Evolutionary conservation across 352 stramenopile species (phyloP), one percentile per base, ranked within the genome.

Genomic region (Globisporangium sylvaticum): DNA sequence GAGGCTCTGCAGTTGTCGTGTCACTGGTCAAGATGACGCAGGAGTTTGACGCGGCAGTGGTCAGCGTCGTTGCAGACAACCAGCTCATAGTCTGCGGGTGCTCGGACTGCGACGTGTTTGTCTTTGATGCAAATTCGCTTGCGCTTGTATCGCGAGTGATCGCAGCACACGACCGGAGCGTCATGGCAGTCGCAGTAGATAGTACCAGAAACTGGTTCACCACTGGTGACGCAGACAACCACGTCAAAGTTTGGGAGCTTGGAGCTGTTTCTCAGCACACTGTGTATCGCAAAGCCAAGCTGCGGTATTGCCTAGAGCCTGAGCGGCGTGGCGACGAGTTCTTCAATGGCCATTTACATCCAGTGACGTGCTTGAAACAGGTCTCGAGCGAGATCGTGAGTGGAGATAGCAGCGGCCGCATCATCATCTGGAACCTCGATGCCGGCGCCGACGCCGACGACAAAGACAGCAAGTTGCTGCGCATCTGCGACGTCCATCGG

Each of bases 401-500:
- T 55, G 84, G 80, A 1, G 84, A 94, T 59, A 78, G 65, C n/a
- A 72, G 72, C 14, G 87, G 84, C 0, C 69, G 78, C 5, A 68
- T 94, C 15, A 63, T 90, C 39, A 77, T 92, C 32, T 94, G 87
- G 84, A 91, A 89, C 48, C 55, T 90, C 25, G 81, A 90, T n/a
- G 77, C 80, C 7, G 76, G 25, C 7, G 15, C 9, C n/a, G 31
- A 29, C 7, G 15, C 9, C n/a, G 31, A 29, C 9, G 55, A 60
- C 31, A 29, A 27, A 12, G 55, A 46, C 1, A 79, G 58, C 25
- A 92, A 91, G 55, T 44, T 89, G 29, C 70, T 91, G 58, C 72
- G 84, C 9, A 80, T 88, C 3, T 91, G 85, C 20, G 73, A 89
- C 60, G 71, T 84, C 0, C 73, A 94, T 66, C 64, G 58, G 64